Evolutionary conservation across 129 eudicot species (phyloP), one percentile per base, ranked within the genome.

Genomic region (Escallonia herrerae): DNA sequence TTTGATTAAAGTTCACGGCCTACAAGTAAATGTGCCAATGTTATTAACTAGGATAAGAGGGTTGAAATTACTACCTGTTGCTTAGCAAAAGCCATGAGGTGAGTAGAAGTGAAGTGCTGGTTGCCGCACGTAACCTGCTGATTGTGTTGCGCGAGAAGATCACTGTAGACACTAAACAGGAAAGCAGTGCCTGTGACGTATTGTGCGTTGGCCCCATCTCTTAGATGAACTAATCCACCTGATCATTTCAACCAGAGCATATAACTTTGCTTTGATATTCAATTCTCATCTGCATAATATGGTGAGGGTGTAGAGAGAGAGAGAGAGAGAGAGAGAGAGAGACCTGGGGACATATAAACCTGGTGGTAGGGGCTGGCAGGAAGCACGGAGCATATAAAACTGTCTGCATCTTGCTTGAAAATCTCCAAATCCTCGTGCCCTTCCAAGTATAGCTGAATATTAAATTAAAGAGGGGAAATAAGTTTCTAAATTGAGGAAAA

Each of bases 171-270:
- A 51, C 86, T 87, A 66, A 90, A 74, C 6, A 85, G 72, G 47
- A 90, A 76, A 55, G 97, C 76, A 0, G 93, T 62, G 51, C 81
- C 77, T 6, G 97, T 90, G 4, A 85, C 97, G 42, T 87, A 87
- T 65, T 90, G 97, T 9, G 87, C 38, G 65, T 90, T 90, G 57
- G 97, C 97, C 46, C 97, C 97, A 58, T 90, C 95, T 72, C 97
- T 84, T 14, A 87, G 66, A 71, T 84, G 77, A 60, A 90, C 58
- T 67, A 82, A 43, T 7, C 97, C 97, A 5, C 97, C 97, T 88
- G 69, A 59, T 60, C 9, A 66, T 58, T 10, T 49, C 22, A 45
- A 7, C 11, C 49, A 54, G 7, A 37, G 1, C 9, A 5, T 45
- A 22, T 22, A 22, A 22, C 33, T 22, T 22, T 1, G 1, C 33